A percentile compares a stretch with the other conserved stretches of the same genome.
phyloP scores from a whole-genome alignment of 2,329 filamentous ascomycete genomes.

The Diplocarpon mali region DNA sequence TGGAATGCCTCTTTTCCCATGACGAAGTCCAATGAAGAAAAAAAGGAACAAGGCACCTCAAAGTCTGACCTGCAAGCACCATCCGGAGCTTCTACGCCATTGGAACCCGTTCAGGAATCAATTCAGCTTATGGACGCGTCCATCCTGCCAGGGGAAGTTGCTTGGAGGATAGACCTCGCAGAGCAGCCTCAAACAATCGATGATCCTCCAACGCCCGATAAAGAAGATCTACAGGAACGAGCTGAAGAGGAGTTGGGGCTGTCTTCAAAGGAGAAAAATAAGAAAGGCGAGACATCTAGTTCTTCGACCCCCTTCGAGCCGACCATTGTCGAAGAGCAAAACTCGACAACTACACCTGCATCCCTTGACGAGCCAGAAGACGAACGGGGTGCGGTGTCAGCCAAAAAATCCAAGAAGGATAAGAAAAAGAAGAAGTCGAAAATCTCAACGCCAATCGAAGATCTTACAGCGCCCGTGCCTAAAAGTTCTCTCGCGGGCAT shows the following conservation, averaged over 20 bases:
- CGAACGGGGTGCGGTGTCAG: neutral
- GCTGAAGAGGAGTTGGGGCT: neutral
- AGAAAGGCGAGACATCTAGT: neutral
- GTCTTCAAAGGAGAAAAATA: neutral
- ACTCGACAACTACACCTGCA: neutral
- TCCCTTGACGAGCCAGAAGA: slow-evolving; percentile 1
- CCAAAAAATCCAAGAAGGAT: slow-evolving; percentile 14
- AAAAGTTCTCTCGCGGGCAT: neutral
- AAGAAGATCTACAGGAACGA: neutral
- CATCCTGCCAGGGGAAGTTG: neutral
- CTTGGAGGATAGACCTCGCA: neutral
- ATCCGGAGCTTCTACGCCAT: slow-evolving; percentile 6
- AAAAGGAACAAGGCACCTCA: slow-evolving; percentile 6
- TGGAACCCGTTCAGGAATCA: slow-evolving; percentile 3
- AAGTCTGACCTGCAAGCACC: slow-evolving; percentile 1
- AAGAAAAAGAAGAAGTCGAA: slow-evolving; percentile 12
- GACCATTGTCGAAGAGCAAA: neutral
- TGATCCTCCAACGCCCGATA: neutral
- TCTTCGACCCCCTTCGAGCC: neutral
- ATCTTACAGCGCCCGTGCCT: neutral
- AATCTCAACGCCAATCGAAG: slow-evolving; percentile 5
- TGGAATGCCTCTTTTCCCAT: slow-evolving; percentile 9
- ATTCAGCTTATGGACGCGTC: neutral
- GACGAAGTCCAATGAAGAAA: slow-evolving; percentile 10
- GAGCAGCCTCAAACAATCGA: neutral